These are phyloP conservation scores for Odontarrhena argentea DNA, from an alignment of 345 rosid species.

Conservation along the genomic window DNA sequence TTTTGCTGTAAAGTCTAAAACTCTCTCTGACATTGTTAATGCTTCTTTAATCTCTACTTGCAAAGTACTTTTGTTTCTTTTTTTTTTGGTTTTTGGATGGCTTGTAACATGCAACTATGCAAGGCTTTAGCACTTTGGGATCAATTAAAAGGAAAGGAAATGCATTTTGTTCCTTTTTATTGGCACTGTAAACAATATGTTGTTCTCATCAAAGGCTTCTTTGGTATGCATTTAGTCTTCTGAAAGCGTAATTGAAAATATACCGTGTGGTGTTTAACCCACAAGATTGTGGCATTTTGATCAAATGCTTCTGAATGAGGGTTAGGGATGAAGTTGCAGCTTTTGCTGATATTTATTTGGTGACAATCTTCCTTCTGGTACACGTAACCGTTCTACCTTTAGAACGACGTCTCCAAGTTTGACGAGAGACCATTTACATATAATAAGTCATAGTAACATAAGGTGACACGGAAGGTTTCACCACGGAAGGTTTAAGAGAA, in stretches of 20 bases:
- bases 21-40: background rate
- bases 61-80: background rate
- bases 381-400: too few species aligned
- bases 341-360: too few species aligned
- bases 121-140: too few species aligned
- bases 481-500: too few species aligned
- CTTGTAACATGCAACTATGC: background rate
- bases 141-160: too few species aligned
- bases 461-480: too few species aligned
- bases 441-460: too few species aligned
- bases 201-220: too few species aligned
- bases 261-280: slow-evolving; percentile 12
- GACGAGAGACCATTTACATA: background rate
- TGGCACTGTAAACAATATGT: background rate
- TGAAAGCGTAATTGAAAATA: background rate
- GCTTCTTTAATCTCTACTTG: background rate
- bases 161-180: background rate
- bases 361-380: too few species aligned
- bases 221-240: too few species aligned
- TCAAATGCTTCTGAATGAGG: slow-evolving; percentile 74
- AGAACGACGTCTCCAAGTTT: background rate
- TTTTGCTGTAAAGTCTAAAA: slow-evolving; percentile 12
- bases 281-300: slow-evolving; percentile 95
- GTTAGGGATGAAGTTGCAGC: slow-evolving; percentile 38
- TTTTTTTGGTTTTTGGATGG: background rate